A percentile compares a stretch with the other conserved stretches of the same genome.
Conservation (phyloP, 2,329 filamentous ascomycete species). For the Alternaria infectoria region DNA sequence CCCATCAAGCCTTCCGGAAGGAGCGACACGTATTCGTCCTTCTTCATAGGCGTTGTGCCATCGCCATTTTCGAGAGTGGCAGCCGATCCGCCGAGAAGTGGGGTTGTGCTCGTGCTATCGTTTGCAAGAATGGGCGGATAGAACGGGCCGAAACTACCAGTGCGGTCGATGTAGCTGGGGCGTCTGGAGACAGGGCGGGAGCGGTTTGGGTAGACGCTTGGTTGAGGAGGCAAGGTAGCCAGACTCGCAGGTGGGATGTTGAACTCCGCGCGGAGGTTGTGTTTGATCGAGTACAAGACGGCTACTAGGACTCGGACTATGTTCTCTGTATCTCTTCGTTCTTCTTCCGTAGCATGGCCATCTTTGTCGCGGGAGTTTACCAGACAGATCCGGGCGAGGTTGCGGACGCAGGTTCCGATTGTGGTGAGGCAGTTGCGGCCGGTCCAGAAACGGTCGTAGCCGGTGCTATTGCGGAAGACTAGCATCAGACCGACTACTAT, state of each 20-base stretch:
- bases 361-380: constrained; percentile 51
- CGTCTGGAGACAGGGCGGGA: constrained; percentile 26
- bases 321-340: constrained; percentile 64
- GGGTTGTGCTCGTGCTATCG: constrained; percentile 23
- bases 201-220: constrained; percentile 18
- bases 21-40: constrained; percentile 59
- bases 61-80: constrained; percentile 31
- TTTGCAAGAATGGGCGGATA: neutral
- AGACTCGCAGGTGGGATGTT: constrained; percentile 49
- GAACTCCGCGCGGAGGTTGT: constrained; percentile 68
- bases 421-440: constrained; percentile 63
- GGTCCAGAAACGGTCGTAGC: constrained; percentile 70
- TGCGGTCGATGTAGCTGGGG: constrained; percentile 38
- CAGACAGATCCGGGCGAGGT: constrained; percentile 63
- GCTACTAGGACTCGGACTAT: constrained; percentile 65
- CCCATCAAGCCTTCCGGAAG: constrained; percentile 59
- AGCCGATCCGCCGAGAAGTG: constrained; percentile 26
- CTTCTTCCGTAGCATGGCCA: constrained; percentile 36
- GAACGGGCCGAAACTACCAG: constrained; percentile 1
- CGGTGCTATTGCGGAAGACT: constrained; percentile 69
- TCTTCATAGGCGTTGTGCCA: constrained; percentile 40
- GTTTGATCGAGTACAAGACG: constrained; percentile 68
- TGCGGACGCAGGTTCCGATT: constrained; percentile 64
- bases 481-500: constrained; percentile 73
- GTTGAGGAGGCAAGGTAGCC: constrained; percentile 23